These are phyloP conservation scores for Lathyrus aphaca DNA, from an alignment of 306 rosid species.

Conservation along the genomic window DNA sequence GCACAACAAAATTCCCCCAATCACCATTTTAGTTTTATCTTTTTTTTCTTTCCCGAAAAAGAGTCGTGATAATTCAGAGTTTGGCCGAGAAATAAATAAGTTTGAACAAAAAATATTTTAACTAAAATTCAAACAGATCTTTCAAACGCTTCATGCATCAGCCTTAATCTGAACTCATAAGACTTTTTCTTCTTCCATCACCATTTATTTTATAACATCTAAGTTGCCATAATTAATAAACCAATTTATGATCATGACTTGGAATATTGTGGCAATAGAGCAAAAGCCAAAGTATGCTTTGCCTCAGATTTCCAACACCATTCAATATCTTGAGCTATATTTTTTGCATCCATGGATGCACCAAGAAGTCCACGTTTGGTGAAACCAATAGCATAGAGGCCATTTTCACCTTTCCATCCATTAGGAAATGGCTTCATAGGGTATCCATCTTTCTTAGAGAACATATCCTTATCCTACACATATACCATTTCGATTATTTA, in stretches of 20 bases:
- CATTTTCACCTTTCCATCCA: conserved; percentile 87
- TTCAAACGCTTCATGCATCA: no score
- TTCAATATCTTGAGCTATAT: conserved; percentile 70
- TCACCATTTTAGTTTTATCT: neutral
- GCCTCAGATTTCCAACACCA: conserved; percentile 71
- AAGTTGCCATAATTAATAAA: neutral
- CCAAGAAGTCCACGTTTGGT: conserved; percentile 89
- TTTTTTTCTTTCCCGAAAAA: no score
- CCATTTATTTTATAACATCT: neutral
- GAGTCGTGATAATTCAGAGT: no score
- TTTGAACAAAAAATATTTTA: no score
- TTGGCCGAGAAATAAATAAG: no score
- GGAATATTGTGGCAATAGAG: conserved; percentile 29
- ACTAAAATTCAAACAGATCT: no score
- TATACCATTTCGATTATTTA: conserved; percentile 1
- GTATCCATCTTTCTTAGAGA: conserved; percentile 68
- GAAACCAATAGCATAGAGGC: conserved; percentile 84
- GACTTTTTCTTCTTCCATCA: conserved; percentile 4
- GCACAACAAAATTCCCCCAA: conserved; percentile 32
- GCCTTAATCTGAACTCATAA: no score
- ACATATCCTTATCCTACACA: conserved; percentile 73
- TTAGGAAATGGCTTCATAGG: conserved; percentile 68
- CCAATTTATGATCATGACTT: conserved; percentile 6
- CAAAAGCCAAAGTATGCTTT: conserved; percentile 47
- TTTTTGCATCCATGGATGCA: conserved; percentile 76